Evolutionary conservation across 192 early-diverging fungal species (phyloP), one percentile per base, ranked within the genome.

Genomic region (Linnemannia elongata): DNA sequence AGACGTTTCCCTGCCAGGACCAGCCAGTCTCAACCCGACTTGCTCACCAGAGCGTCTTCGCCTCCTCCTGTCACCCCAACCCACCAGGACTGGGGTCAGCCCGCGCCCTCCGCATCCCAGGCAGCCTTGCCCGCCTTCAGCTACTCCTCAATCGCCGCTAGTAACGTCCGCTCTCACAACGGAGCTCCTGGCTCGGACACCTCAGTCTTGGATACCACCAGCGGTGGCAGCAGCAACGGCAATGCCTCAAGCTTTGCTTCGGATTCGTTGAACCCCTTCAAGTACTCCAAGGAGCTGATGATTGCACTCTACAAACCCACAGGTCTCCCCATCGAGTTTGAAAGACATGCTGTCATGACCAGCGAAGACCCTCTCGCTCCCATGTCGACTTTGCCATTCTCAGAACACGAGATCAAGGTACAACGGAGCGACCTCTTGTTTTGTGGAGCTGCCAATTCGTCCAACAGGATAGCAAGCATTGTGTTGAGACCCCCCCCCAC

Each of bases 231-330:
- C 66, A 52, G 41, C 55, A 57, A 71, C 63, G 44, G 27, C 45
- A 74, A 52, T 44, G 42, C 30, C 72, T 2, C 38, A 38, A 63
- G 74, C 75, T 39, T 75, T 33, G 49, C 73, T 70, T 39, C 83
- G 15, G 91, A 84, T 8, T 85, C 85, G 7, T 49, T 91, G 30
- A 91, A 91, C 42, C 88, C 93, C 20, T 94, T 92, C 80, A 93
- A 91, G 89, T 96, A 95, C 88, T 93, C 94, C 20, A 94, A 94
- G 71, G 95, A 95, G 52, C 89, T 91, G 52, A 95, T 96, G 94
- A 88, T 96, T 17, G 92, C 91, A 24, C 86, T 96, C 52, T 96
- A 93, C 87, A 93, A 89, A 42, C 91, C 94, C 6, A 89, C 89
- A 27, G 91, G 90, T 41, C 72, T 93, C 33, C 88, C 93, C 36